Evolutionary conservation across 352 stramenopile genomes (phyloP), one percentile per base, ranked within the genome.

Genomic region (Phytopythium vexans): DNA sequence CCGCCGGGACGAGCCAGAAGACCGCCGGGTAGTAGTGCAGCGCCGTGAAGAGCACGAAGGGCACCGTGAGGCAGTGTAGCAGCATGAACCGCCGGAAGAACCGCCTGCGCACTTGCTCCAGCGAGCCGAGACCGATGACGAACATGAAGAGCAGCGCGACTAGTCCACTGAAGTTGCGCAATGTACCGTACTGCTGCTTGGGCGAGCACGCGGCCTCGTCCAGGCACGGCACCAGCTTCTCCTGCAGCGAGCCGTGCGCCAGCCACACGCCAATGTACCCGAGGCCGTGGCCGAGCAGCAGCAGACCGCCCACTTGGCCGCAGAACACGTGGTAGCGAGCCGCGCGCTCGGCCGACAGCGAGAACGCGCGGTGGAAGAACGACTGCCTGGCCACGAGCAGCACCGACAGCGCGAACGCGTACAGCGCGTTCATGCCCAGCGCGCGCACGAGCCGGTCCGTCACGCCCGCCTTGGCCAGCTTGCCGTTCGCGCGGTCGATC

Each of bases 401-500:
- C 33, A 89, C 64, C 8, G 79, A 88, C 27, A 86, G 46, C 16
- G 88, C 52, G 54, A 82, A 57, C 4, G 68, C 53, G 32, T 82
- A 84, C 7, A 84, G 66, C 8, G 72, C 82, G 54, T 89, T 92
- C 75, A 88, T 87, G 34, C 82, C 82, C 11, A 89, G 68, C 0
- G 73, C 66, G n/a, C 75, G 63, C 3, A 62, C 75, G 12, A 67
- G 65, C n/a, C 79, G 77, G 21, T 74, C 59, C 32, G 86, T 32
- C 46, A 74, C 55, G 3, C 78, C 78, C 14, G 66, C 52, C 62
- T 86, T 89, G 4, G 77, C 74, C 41, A 92, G 52, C 63, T 89
- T 89, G 7, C 78, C 82, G 15, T 56, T 85, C 43, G 74, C 72
- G 21, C 73, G 58, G 60, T 92, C 81, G 39, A 85, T 77, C 12